Evolutionary conservation across 106 monocot genomes (phyloP), one percentile per base, ranked within the genome.

Genomic region (Acanthochlamys bracteata): DNA sequence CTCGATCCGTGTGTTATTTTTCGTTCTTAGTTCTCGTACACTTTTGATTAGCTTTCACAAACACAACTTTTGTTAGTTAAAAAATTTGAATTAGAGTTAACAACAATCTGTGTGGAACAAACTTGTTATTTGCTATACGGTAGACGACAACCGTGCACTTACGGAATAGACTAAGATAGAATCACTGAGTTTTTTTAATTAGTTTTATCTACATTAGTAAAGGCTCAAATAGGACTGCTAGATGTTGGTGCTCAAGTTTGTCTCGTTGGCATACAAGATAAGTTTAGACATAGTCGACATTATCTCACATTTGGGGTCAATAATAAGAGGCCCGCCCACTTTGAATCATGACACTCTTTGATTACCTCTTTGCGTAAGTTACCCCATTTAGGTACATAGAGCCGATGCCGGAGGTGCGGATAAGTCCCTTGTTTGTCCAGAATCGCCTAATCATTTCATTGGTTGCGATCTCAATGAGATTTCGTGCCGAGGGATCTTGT

Each of bases 231-330:
- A 63, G 41, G 4, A 6, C n/a, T 54, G 53, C 53, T 16, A 6
- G 10, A 6, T 8, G 7, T 4, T 54, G n/a, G 11, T 19, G n/a
- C n/a, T 54, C 53, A 7, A 54, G 7, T n/a, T 54, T 54, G 53
- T 54, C 53, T 54, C 19, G 53, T 54, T 54, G 53, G 53, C n/a
- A 54, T n/a, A 54, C n/a, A n/a, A 54, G 53, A 54, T 17, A 54
- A 19, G 53, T 54, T 6, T 54, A 16, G 16, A 54, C n/a, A 17
- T 54, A 54, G 16, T 54, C 53, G 6, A 19, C 53, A 17, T 54
- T n/a, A 10, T 54, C 19, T n/a, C 19, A 10, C 53, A 54, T 54
- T 17, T 54, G 11, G 10, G 53, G 53, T n/a, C n/a, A 54, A 19
- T 16, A 54, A 17, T 19, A 54, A n/a, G 19, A 16, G 43, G 7